Evolutionary conservation across 306 rosid genomes (phyloP).

Genomic region (Crataegus laevigata): DNA sequence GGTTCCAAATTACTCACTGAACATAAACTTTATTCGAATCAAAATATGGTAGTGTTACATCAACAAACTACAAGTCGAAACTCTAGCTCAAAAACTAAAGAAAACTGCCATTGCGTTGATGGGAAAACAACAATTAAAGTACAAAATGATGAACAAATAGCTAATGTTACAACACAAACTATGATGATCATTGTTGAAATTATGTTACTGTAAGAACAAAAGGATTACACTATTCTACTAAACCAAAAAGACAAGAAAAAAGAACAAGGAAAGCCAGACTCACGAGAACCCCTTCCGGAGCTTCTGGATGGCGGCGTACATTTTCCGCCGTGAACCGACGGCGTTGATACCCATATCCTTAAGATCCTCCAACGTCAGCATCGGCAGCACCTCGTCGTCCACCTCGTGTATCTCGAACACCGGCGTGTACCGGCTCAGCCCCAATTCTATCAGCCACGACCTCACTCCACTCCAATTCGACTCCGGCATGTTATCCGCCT

Average conservation of each 20-base stretch:
- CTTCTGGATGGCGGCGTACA: slow-evolving; percentile 62
- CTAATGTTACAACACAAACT: neutral
- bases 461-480: slow-evolving; percentile 49
- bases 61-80: neutral
- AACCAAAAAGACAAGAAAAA: neutral
- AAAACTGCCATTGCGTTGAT: too few relatives aligned
- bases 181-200: neutral
- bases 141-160: neutral
- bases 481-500: slow-evolving; percentile 23
- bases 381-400: slow-evolving; percentile 62
- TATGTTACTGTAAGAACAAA: neutral
- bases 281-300: slow-evolving; percentile 47
- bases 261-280: neutral
- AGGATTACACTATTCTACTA: neutral
- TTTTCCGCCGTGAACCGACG: slow-evolving; percentile 65
- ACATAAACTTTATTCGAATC: neutral
- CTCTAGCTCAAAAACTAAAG: neutral
- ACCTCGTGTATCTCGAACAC: slow-evolving; percentile 73
- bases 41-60: neutral
- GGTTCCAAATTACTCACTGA: neutral
- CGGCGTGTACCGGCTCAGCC: slow-evolving; percentile 60
- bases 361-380: slow-evolving; percentile 73
- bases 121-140: neutral
- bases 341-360: slow-evolving; percentile 76
- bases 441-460: slow-evolving; percentile 52